Evolutionary conservation across 2,329 filamentous ascomycete genomes (phyloP), one percentile per base, ranked within the genome.

Genomic region (Diaporthe vaccinii): DNA sequence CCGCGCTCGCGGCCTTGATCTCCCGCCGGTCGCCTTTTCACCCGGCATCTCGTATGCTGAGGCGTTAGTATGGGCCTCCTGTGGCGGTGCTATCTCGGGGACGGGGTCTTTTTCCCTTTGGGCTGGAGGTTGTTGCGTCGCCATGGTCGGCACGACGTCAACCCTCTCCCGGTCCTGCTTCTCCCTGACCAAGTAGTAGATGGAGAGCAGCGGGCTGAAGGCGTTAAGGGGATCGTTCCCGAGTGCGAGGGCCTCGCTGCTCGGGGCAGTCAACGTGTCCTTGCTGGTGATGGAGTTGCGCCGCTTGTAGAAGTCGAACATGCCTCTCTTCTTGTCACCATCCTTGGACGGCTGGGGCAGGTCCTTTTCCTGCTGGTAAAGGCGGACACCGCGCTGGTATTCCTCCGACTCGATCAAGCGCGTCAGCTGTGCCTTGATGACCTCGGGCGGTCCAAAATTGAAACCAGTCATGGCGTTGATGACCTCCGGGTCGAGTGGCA

Each of bases 391-490:
- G 75, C 93, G 91, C 80, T 98, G 95, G 79, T 99, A 99, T 55
- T 98, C 96, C 9, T 98, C 95, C 0, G 96, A 98, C 80, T 97
- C 94, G 76, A 99, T 90, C n/a, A 96, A 91, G 77, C 93, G 94
- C 14, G 92, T 94, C 58, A 99, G 89, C 82, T 98, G 95, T 3
- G 91, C 87, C 74, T 91, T 93, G 81, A 99, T 98, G 74, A 91
- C 91, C 72, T 98, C 95, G 1, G 95, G 90, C 0, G 95, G 90
- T 0, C 97, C 97, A 85, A 98, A 99, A 83, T 98, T 98, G 83
- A 99, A 99, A 3, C 97, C 97, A 34, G 95, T 97, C 97, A 99
- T 99, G 79, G 94, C 96, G 67, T 95, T 91, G 74, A 99, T 91
- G 6, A 98, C 93, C 58, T 94, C 93, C 2, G 90, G 87, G 81